Evolutionary conservation across 345 rosid species (phyloP).

Genomic region (Rhodamnia rubescens): DNA sequence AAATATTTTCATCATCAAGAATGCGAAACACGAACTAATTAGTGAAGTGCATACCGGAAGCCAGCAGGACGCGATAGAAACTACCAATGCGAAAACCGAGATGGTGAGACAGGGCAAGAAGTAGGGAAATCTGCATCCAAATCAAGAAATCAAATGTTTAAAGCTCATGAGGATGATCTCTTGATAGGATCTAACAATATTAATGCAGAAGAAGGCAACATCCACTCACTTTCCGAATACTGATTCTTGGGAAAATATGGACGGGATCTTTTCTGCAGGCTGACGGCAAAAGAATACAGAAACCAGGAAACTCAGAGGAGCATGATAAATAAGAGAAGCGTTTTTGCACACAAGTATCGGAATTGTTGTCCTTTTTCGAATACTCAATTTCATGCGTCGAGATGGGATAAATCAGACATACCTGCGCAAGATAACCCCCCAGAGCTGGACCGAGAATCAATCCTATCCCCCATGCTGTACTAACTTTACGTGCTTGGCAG

Average conservation of each 20-base stretch:
- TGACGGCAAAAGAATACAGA: conserved; percentile 27
- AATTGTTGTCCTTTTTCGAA: background rate
- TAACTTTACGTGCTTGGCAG: background rate
- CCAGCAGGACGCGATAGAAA: conserved; percentile 41
- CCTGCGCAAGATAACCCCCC: conserved; percentile 95
- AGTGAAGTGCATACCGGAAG: conserved; percentile 48
- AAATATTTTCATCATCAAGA: background rate
- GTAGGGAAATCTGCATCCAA: conserved; percentile 63
- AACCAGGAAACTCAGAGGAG: background rate
- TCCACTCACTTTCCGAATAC: conserved; percentile 53
- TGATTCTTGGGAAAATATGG: conserved; percentile 53
- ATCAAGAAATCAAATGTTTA: background rate
- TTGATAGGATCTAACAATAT: background rate
- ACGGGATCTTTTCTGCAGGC: conserved; percentile 87
- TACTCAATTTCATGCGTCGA: background rate
- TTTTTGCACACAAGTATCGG: background rate
- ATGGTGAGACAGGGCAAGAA: conserved; percentile 59
- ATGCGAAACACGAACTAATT: background rate
- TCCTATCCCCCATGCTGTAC: conserved; percentile 97
- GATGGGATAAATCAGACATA: conserved; percentile 1
- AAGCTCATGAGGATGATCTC: background rate
- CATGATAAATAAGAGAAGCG: background rate
- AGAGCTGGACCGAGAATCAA: conserved; percentile 93
- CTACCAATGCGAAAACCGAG: conserved; percentile 50
- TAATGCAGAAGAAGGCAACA: background rate